phyloP scores from a whole-genome alignment of 23 red algal species.

The Porphyridium purpureum region DNA sequence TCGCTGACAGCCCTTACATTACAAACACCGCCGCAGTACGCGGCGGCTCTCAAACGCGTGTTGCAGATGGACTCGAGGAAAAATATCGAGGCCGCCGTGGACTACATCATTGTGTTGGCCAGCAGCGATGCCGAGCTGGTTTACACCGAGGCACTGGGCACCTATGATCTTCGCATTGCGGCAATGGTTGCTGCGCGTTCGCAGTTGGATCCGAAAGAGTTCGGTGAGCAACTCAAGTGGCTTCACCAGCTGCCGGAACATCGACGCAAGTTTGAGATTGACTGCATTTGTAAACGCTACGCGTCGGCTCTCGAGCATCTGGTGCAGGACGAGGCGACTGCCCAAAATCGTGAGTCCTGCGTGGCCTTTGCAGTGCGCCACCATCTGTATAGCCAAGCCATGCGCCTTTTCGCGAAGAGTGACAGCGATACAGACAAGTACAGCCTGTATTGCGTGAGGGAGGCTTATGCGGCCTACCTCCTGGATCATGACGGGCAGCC shows the following conservation, averaged over 20 bases:
- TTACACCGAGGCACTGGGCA: conserved; percentile 43
- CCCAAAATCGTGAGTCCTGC: not conserved
- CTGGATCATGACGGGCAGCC: conserved; percentile 3
- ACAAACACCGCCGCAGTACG: conserved; percentile 14
- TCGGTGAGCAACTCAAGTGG: conserved; percentile 11
- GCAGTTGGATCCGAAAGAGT: conserved; percentile 43
- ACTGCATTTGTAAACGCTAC: conserved; percentile 27
- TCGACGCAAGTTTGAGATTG: conserved; percentile 36
- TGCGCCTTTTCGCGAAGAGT: conserved; percentile 17
- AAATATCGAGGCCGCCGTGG: conserved; percentile 27
- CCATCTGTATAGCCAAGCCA: conserved; percentile 15
- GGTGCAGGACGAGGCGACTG: conserved; percentile 6
- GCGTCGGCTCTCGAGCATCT: conserved; percentile 17
- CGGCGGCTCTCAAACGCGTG: conserved; percentile 7
- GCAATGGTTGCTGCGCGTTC: not conserved
- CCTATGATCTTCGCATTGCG: conserved; percentile 29
- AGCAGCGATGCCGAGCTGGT: conserved; percentile 20
- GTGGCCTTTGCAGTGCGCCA: conserved; percentile 14
- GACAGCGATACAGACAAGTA: not conserved
- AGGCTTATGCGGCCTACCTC: conserved; percentile 12
- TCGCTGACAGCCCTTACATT: conserved; percentile 35
- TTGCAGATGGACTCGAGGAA: not conserved
- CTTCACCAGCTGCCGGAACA: conserved; percentile 18
- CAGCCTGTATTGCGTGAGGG: conserved; percentile 9
- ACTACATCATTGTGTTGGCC: conserved; percentile 29